Base-by-base conservation (phyloP, 2,329 filamentous ascomycete species). In the Trichophyton schoenleinii region DNA sequence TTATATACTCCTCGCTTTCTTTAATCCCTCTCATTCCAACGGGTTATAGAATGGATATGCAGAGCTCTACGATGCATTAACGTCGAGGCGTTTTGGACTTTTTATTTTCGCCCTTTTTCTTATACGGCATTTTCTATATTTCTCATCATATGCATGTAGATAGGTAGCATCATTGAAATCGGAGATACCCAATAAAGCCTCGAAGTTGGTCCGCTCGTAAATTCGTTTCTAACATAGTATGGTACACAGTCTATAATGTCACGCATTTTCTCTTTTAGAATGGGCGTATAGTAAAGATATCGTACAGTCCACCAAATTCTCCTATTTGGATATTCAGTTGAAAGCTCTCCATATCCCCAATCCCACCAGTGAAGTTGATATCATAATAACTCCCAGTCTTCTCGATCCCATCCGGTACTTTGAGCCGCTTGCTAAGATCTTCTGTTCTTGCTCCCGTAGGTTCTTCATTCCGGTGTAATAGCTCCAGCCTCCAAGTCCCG, bases 401-500 rank as follows among this genome's bases (percentile, higher is more conserved):
- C 88, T 81, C 66, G 85, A 87, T 64, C 82, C 81, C 80, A 91
- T 86, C 63, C 87, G 87, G 69, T 91, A 86, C 67, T 83, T 80
- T 28, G 86, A 87, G 55, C 83, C 82, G 75, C 86, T 88, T 70
- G 82, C 79, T 62, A 89, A 74, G 64, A 91, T 89, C 63, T 69
- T 68, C 59, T 71, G 69, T 63, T 81, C 80, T 71, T 89, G 86
- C 67, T 80, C 78, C 67, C 84, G 80, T 34, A 94, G 81, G 72
- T 91, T 87, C 58, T 79, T 78, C 73, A 85, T 87, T 62, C 89
- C 89, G 2, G 87, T 88, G 64, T 84, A 78, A 74, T 91, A 91
- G 72, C 85, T 91, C 74, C 91, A 94, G 0, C 80, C 84, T 2
- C 85, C 88, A 15, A 92, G 82, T 0, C 87, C 87, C 61, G 89